These are phyloP conservation scores for Fusarium burgessii DNA, from an alignment of 2,329 filamentous ascomycete species.

Conservation along the genomic window DNA sequence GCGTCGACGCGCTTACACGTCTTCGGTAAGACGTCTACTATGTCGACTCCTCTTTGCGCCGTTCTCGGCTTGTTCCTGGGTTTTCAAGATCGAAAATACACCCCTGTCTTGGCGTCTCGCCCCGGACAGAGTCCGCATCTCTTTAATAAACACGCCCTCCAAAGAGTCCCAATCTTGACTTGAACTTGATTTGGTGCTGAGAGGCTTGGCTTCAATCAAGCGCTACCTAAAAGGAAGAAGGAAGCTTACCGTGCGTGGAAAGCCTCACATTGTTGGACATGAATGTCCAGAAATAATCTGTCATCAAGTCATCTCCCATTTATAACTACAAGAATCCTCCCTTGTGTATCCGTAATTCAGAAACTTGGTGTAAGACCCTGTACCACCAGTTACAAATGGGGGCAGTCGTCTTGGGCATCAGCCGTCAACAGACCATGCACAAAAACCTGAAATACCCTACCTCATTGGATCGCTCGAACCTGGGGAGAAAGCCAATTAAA, in stretches of 20 bases:
- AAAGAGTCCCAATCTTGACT: not conserved
- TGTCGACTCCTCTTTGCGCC: slow-evolving; percentile 31
- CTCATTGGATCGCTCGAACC: slow-evolving; percentile 22
- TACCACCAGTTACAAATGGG: slow-evolving; percentile 8
- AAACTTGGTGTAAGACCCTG: not conserved
- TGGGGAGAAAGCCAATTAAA: slow-evolving; percentile 17
- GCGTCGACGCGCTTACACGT: slow-evolving; percentile 13
- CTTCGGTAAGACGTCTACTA: slow-evolving; percentile 20
- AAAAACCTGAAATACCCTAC: slow-evolving; percentile 1
- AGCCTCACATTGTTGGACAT: slow-evolving; percentile 9
- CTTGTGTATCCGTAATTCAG: not conserved
- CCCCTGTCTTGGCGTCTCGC: slow-evolving; percentile 13
- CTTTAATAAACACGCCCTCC: slow-evolving; percentile 14
- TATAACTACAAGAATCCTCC: not conserved
- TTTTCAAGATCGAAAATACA: slow-evolving; percentile 23
- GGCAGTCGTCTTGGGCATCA: slow-evolving; percentile 26
- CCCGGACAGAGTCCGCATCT: slow-evolving; percentile 37
- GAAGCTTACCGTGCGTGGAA: slow-evolving; percentile 9
- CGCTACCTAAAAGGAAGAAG: not conserved
- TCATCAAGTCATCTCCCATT: not conserved
- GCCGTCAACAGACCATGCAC: slow-evolving; percentile 7
- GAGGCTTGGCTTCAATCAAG: slow-evolving; percentile 14
- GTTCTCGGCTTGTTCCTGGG: slow-evolving; percentile 42
- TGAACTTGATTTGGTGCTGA: slow-evolving; percentile 1
- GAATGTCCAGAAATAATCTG: slow-evolving; percentile 6